Evolutionary conservation across 2,329 filamentous ascomycete genomes (phyloP).

Genomic region (Aspergillus vadensis): DNA sequence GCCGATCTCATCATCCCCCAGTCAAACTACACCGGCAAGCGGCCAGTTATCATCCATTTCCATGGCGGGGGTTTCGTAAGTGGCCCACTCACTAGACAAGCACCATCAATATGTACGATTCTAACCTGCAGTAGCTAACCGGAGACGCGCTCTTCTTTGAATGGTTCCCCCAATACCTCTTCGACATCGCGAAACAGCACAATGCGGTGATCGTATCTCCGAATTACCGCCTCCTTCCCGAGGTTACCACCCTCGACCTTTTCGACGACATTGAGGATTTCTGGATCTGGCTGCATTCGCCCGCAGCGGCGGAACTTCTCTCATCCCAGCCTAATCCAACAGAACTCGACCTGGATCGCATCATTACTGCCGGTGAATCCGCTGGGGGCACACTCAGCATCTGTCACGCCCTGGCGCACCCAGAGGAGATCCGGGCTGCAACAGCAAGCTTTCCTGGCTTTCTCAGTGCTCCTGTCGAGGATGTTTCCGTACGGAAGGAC

Average conservation of each 20-base stretch:
- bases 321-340: conserved; percentile 14
- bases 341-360: conserved; percentile 25
- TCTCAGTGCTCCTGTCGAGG: conserved; percentile 20
- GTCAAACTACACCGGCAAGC: conserved; percentile 32
- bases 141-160: conserved; percentile 31
- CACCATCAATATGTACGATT: background rate
- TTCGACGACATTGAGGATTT: conserved; percentile 52
- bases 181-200: conserved; percentile 43
- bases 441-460: conserved; percentile 38
- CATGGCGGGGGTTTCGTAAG: conserved; percentile 50
- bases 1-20: conserved; percentile 44
- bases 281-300: conserved; percentile 49
- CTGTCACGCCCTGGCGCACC: conserved; percentile 29
- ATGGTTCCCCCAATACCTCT: conserved; percentile 37
- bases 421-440: conserved; percentile 32
- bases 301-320: conserved; percentile 16
- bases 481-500: conserved; percentile 13
- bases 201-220: conserved; percentile 51
- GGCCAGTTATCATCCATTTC: conserved; percentile 47
- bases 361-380: conserved; percentile 33
- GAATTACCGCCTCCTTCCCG: conserved; percentile 57
- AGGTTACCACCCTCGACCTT: conserved; percentile 50
- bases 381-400: conserved; percentile 37
- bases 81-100: background rate
- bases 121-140: conserved; percentile 29